These are phyloP conservation scores for Trametes villosa DNA, from an alignment of 768 basidiomycete genomes.

Conservation along the genomic window DNA sequence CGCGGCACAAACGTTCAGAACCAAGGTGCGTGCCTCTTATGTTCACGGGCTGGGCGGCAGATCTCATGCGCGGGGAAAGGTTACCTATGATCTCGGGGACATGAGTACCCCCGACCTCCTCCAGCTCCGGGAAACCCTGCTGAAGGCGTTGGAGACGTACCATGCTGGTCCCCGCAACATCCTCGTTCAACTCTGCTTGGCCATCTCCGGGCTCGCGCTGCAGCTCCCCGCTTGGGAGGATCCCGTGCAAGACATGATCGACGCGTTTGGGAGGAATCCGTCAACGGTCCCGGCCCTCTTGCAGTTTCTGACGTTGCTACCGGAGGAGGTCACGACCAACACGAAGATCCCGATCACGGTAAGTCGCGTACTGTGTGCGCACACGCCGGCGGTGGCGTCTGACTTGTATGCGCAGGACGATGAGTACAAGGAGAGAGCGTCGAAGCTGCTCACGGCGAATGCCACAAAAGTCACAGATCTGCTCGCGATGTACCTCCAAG, in stretches of 20 bases:
- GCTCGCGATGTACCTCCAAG: conserved; percentile 86
- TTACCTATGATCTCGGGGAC: conserved; percentile 93
- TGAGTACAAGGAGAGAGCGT: conserved; percentile 68
- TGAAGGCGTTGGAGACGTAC: conserved; percentile 75
- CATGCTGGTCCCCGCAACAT: conserved; percentile 80
- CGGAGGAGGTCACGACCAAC: conserved; percentile 87
- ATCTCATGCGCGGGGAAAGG: conserved; percentile 52
- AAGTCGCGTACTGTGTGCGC: conserved; percentile 38
- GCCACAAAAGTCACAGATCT: conserved; percentile 75
- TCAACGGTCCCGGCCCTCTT: conserved; percentile 81
- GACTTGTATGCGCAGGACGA: conserved; percentile 57
- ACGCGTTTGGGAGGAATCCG: conserved; percentile 83
- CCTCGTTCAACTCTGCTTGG: conserved; percentile 87
- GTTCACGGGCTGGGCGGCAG: not conserved
- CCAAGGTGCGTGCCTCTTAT: conserved; percentile 67
- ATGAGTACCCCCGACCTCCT: conserved; percentile 73
- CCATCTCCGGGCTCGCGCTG: conserved; percentile 87
- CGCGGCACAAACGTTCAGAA: conserved; percentile 94
- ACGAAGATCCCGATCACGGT: conserved; percentile 88
- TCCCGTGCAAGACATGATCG: conserved; percentile 80
- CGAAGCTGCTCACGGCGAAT: conserved; percentile 66
- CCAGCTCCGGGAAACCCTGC: conserved; percentile 85
- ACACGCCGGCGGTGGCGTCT: not conserved
- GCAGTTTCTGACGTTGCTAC: conserved; percentile 88
- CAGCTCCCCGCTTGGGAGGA: conserved; percentile 88